Conservation (phyloP, 176 grass and related monocot genomes). For the Aegilops tauschii region DNA sequence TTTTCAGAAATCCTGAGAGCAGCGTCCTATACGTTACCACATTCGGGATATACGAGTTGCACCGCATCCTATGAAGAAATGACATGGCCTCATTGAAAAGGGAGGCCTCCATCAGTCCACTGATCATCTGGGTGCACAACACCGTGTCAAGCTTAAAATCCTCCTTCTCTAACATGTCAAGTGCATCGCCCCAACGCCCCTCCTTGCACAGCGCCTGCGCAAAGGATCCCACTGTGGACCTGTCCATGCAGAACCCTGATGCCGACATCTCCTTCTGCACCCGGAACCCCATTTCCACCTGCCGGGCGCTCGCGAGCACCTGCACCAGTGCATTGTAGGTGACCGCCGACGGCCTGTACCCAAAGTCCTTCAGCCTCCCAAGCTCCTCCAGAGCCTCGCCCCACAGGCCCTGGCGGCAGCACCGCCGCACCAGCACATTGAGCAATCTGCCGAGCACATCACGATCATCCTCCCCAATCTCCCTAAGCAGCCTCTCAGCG, state of each 20-base stretch:
- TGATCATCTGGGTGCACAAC: slow-evolving; percentile 89
- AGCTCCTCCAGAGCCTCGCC: slow-evolving; percentile 75
- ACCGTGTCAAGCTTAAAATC: slow-evolving; percentile 90
- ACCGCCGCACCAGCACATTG: slow-evolving; percentile 75
- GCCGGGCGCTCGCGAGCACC: slow-evolving; percentile 56
- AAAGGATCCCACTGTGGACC: slow-evolving; percentile 68
- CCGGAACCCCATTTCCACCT: slow-evolving; percentile 69
- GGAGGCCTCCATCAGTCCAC: slow-evolving; percentile 89
- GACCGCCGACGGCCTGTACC: slow-evolving; percentile 56
- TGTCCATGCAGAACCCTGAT: slow-evolving; percentile 66
- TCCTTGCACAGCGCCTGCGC: slow-evolving; percentile 64
- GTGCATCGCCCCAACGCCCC: slow-evolving; percentile 59
- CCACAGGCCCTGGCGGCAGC: slow-evolving; percentile 63
- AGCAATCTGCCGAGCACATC: slow-evolving; percentile 86
- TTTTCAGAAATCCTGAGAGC: slow-evolving; percentile 79
- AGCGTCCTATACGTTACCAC: slow-evolving; percentile 88
- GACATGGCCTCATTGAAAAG: slow-evolving; percentile 86
- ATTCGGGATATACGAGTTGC: slow-evolving; percentile 85
- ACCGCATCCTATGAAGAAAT: slow-evolving; percentile 93
- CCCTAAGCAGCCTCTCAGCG: slow-evolving; percentile 57
- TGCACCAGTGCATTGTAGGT: slow-evolving; percentile 83
- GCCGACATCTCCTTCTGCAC: slow-evolving; percentile 86
- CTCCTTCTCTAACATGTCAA: slow-evolving; percentile 74
- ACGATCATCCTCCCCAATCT: slow-evolving; percentile 78
- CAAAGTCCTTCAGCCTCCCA: slow-evolving; percentile 74